Base-by-base conservation (phyloP, 2,329 filamentous ascomycete species). In the Fusarium scirpi region DNA sequence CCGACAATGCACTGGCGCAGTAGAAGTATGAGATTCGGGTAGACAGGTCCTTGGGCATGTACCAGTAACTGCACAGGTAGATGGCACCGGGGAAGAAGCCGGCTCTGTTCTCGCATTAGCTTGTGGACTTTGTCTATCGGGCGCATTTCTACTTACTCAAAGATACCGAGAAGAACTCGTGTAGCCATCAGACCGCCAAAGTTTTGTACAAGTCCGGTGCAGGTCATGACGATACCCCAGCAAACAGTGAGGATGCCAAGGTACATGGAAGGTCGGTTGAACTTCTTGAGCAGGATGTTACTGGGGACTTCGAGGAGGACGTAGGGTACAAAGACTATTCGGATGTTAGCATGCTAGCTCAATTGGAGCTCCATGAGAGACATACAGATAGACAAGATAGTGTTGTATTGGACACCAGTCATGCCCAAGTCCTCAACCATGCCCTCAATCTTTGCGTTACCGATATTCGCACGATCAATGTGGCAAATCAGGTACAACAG, bases 61-160 rank as follows among this genome's bases (percentile, higher is more conserved):
- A 95, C 92, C 92, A 95, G 75, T 91, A 93, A 0, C 88, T 91
- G 2, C 94, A 84, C 73, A 93, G 92, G 76, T 92, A 94, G 62
- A 91, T 91, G 5, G 93, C 86, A 4, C 89, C 90, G 0, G 90
- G 91, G 72, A 91, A 92, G 0, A 94, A 83, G 4, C 91, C 91
- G 5, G 91, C 87, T 34, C 73, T 74, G 15, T 43, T 41, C 2
- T 27, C 2, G 2, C 9, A 4, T 53, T 48, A 34, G 8, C 79
- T 16, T 27, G 25, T 16, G 4, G 3, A 2, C 11, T 15, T 15
- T 5, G 2, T 20, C 0, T 3, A n/a, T 40, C 12, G 11, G 7
- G 3, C 8, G 5, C 7, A 8, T n/a, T 9, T 10, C 25, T 15
- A 71, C 73, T 62, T 13, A 75, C 78, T 94, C 92, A 12, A 86